Evolutionary conservation across 2,329 filamentous ascomycete genomes (phyloP), one percentile per base, ranked within the genome.

Genomic region (Aspergillus neoniger): DNA sequence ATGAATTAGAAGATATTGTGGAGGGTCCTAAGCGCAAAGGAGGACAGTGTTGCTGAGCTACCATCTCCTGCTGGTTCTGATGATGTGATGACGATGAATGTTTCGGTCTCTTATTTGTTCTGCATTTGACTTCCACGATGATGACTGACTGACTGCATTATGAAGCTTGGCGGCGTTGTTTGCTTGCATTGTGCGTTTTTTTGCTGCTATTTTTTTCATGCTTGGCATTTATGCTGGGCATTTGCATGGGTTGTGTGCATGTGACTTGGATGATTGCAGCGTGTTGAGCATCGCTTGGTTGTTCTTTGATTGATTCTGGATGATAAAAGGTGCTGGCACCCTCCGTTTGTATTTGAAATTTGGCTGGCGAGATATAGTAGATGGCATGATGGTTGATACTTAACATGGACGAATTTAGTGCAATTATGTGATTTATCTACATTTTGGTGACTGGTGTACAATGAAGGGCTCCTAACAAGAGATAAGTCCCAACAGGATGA

Each of bases 11-110:
- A 61, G 61, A 70, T 55, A 51, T 68, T 39, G 71, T 73, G 44
- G 73, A 70, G 54, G 71, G 70, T 55, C 72, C 65, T 39, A 73
- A 71, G 64, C 70, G 66, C 62, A 73, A 71, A 57, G 72, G 74
- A 50, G 72, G 74, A n/a, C 69, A 71, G 57, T 81, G 79, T 59
- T 81, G 79, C 68, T 81, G 67, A 77, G 64, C 19, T 30, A 28
- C 51, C 7, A n/a, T 38, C 25, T 55, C 5, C 14, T 53, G 12
- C 32, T 36, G 32, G 12, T 36, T 36, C 2, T 36, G 32, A 36
- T 36, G 32, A 36, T 36, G 1, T 36, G 32, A 36, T 12, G 51
- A 53, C n/a, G 36, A 36, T 41, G 50, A n/a, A 53, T 36, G 12
- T 36, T 32, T 36, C 12, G 25, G 19, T n/a, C 14, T 25, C 43